Conservation (phyloP, 2,329 filamentous ascomycete genomes). For the Cladophialophora chaetospira region DNA sequence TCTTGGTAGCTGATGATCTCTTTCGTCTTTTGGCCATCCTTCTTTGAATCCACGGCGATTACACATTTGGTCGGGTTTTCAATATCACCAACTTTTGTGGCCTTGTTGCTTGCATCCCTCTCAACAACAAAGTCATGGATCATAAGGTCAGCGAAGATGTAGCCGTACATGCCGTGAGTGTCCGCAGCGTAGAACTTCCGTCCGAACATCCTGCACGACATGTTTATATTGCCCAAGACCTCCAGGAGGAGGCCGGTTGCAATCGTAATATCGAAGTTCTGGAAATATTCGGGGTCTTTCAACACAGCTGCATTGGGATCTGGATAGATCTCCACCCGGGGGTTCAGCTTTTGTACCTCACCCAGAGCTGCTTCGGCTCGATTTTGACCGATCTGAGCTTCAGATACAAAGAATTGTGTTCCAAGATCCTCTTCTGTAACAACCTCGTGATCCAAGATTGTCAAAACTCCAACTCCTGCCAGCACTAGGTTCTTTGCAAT, state of each 20-base stretch:
- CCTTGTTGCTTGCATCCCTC: slow-evolving; percentile 75
- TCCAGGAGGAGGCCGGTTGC: slow-evolving; percentile 82
- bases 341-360: slow-evolving; percentile 84
- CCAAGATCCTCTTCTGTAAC: slow-evolving; percentile 80
- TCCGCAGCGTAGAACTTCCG: slow-evolving; percentile 87
- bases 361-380: slow-evolving; percentile 77
- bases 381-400: slow-evolving; percentile 73
- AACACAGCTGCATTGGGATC: slow-evolving; percentile 68
- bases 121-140: slow-evolving; percentile 88
- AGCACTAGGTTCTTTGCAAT: slow-evolving; percentile 97
- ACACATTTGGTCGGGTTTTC: slow-evolving; percentile 81
- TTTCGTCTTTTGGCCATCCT: slow-evolving; percentile 68
- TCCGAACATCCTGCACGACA: slow-evolving; percentile 74
- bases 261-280: slow-evolving; percentile 79
- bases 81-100: slow-evolving; percentile 55
- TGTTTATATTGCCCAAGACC: slow-evolving; percentile 78
- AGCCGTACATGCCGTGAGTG: slow-evolving; percentile 88
- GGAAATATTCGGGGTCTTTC: slow-evolving; percentile 74
- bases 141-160: slow-evolving; percentile 90
- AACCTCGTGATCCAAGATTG: slow-evolving; percentile 75
- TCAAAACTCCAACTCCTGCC: slow-evolving; percentile 86
- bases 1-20: slow-evolving; percentile 93
- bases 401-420: slow-evolving; percentile 78
- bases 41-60: slow-evolving; percentile 67
- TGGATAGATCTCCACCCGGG: slow-evolving; percentile 74